phyloP scores from a whole-genome alignment of 805 yeast species.

The Teunomyces tritomae region DNA sequence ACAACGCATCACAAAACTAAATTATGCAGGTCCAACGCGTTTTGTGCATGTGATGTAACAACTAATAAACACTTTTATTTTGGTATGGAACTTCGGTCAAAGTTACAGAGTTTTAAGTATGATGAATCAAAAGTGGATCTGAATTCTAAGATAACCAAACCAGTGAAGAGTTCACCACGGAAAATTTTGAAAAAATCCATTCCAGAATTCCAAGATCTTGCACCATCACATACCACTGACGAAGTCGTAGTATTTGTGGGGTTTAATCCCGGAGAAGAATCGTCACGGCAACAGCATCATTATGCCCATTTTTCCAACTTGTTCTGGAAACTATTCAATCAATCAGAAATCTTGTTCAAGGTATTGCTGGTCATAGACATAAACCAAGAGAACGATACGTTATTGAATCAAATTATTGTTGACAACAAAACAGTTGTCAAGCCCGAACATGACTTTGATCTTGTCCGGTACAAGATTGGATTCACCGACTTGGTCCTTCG shows the following conservation, averaged over 20 bases:
- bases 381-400: conserved; percentile 6
- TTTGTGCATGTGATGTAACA: neutral
- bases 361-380: conserved; percentile 7
- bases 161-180: neutral
- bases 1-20: neutral
- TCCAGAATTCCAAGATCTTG: conserved; percentile 19
- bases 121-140: conserved; percentile 4
- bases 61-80: neutral
- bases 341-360: conserved; percentile 42
- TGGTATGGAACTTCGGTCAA: conserved; percentile 10
- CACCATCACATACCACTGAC: conserved; percentile 27
- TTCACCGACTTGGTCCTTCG: conserved; percentile 69
- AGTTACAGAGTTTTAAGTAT: conserved; percentile 16
- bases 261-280: conserved; percentile 67
- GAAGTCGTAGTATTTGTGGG: conserved; percentile 58
- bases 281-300: conserved; percentile 61
- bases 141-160: neutral
- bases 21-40: neutral
- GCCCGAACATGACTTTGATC: conserved; percentile 39
- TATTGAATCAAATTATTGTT: conserved; percentile 12
- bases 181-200: neutral
- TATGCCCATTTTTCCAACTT: conserved; percentile 69
- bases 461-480: conserved; percentile 51
- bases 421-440: conserved; percentile 16
- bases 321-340: conserved; percentile 65